Evolutionary conservation across 106 monocot genomes (phyloP).

Genomic region (Allium sativum): DNA sequence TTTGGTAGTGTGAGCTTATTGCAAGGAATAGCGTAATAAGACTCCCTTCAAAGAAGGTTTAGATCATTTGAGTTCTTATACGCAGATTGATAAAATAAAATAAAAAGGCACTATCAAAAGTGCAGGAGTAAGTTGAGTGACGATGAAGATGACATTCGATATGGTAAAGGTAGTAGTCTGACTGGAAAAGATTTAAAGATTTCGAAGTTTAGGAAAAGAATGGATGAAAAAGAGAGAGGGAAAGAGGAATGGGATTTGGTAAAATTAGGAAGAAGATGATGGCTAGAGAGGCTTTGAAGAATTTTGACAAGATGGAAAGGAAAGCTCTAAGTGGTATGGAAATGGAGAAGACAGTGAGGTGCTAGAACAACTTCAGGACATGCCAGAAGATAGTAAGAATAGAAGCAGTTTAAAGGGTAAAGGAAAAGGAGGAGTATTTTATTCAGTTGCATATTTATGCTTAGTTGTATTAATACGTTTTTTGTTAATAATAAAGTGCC

Average conservation of each 20-base stretch:
- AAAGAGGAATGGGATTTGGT: conserved; percentile 4
- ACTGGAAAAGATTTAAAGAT: background rate
- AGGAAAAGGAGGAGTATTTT: conserved; percentile 20
- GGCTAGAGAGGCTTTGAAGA: conserved; percentile 54
- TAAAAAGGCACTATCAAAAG: no score
- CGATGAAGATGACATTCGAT: conserved; percentile 21
- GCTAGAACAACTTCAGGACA: conserved; percentile 21
- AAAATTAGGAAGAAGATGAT: conserved; percentile 34
- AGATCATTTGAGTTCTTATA: no score
- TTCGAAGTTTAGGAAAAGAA: conserved; percentile 6
- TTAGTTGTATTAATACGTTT: no score
- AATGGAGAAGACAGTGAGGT: conserved; percentile 22
- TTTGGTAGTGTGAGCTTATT: no score
- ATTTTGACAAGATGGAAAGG: conserved; percentile 55
- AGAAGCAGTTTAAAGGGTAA: conserved; percentile 10
- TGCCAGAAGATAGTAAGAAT: conserved; percentile 37
- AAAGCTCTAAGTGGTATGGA: conserved; percentile 17
- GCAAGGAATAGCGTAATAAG: no score
- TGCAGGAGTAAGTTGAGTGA: conserved; percentile 45
- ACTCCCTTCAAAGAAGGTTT: no score
- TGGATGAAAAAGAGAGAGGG: conserved; percentile 19
- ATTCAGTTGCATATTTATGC: no score
- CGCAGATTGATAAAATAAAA: no score
- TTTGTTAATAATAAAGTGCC: no score
- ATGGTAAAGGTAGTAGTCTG: conserved; percentile 3